Evolutionary conservation across 768 basidiomycete genomes (phyloP).

Genomic region (Agrocybe pediades): DNA sequence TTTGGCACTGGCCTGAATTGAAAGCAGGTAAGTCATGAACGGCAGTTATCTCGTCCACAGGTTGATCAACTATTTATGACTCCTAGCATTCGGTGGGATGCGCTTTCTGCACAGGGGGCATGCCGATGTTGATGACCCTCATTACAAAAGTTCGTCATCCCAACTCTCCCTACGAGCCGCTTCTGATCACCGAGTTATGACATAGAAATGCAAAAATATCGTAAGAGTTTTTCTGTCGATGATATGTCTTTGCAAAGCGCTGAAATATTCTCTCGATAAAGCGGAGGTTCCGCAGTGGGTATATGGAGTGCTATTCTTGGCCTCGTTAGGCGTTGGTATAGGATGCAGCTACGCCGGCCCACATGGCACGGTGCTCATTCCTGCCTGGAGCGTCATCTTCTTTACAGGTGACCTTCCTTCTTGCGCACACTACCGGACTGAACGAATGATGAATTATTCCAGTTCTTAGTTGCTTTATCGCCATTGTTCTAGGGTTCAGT

Average conservation of each 20-base stretch:
- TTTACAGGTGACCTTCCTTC: constrained; percentile 37
- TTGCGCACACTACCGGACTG: background rate
- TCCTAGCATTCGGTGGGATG: constrained; percentile 42
- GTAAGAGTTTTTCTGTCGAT: constrained; percentile 14
- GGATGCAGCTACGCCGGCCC: constrained; percentile 42
- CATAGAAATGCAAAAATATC: constrained; percentile 52
- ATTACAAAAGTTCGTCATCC: constrained; percentile 39
- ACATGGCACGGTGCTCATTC: constrained; percentile 43
- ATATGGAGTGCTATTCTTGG: constrained; percentile 45
- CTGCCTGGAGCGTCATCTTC: constrained; percentile 54
- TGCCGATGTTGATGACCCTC: constrained; percentile 49
- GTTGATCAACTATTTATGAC: background rate
- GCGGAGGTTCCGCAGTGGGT: constrained; percentile 57
- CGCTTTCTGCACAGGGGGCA: constrained; percentile 37
- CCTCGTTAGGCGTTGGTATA: constrained; percentile 49
- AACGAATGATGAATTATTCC: background rate
- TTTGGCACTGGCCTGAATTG: constrained; percentile 57
- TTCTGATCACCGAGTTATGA: background rate
- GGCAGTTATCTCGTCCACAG: background rate
- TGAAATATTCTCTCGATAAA: background rate
- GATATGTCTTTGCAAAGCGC: background rate
- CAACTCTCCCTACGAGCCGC: background rate
- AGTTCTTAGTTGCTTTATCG: constrained; percentile 35
- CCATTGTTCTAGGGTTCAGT: constrained; percentile 46
- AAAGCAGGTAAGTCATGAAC: constrained; percentile 31